Conservation (phyloP, 345 rosid genomes). For the Linum tenue region DNA sequence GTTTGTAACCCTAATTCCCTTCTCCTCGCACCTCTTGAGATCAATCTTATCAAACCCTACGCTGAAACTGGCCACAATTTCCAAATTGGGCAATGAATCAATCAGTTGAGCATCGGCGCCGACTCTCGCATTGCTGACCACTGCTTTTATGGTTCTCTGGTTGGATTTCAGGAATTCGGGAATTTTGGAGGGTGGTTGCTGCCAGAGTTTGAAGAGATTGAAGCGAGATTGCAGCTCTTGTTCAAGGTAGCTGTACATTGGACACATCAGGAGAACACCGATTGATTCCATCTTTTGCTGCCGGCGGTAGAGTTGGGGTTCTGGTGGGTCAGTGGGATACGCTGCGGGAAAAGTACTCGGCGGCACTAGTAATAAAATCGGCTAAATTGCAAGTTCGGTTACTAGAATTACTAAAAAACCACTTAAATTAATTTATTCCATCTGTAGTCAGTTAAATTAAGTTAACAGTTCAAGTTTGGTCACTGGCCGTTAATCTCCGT, state of each 20-base stretch:
- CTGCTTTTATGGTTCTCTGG: slow-evolving; percentile 29
- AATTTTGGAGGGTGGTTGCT: slow-evolving; percentile 3
- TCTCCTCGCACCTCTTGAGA: slow-evolving; percentile 42
- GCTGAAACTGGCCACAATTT: slow-evolving; percentile 50
- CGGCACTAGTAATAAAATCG: too few species aligned
- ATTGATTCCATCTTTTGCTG: slow-evolving; percentile 25
- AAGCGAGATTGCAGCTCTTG: slow-evolving; percentile 37
- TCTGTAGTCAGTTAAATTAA: too few species aligned
- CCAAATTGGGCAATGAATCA: slow-evolving; percentile 41
- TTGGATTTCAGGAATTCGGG: slow-evolving; percentile 22
- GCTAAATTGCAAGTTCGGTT: too few species aligned
- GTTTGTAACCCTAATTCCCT: slow-evolving; percentile 48
- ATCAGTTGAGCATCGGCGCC: slow-evolving; percentile 51
- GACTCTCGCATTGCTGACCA: slow-evolving; percentile 31
- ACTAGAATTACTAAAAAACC: too few species aligned
- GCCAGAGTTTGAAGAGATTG: slow-evolving; percentile 41
- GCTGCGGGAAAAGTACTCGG: too few species aligned
- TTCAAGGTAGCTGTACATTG: slow-evolving; percentile 45
- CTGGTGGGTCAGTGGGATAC: not conserved
- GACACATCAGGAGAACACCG: slow-evolving; percentile 44
- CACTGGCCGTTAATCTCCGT: too few species aligned
- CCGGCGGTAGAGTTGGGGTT: not conserved
- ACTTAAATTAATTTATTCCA: too few species aligned
- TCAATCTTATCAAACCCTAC: slow-evolving; percentile 60
- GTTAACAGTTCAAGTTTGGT: too few species aligned